Conservation (phyloP, 768 basidiomycete genomes). For the Infundibulicybe gibba region DNA sequence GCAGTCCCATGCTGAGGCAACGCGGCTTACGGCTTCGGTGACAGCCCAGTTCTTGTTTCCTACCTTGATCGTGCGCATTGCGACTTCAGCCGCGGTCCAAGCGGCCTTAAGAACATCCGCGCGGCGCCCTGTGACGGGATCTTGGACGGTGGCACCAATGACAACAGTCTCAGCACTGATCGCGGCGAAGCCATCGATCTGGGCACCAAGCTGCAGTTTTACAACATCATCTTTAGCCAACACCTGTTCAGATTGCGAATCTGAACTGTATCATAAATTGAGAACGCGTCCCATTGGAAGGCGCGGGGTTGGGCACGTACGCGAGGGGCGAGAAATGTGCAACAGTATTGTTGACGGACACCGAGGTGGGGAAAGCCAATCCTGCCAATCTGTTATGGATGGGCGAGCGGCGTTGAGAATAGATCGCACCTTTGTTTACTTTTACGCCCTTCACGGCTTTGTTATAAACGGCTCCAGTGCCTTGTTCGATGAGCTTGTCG, state of each 20-base stretch:
- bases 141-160: constrained; percentile 69
- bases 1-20: constrained; percentile 73
- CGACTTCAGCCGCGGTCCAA: constrained; percentile 88
- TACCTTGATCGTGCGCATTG: constrained; percentile 86
- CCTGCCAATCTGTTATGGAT: constrained; percentile 38
- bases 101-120: constrained; percentile 95
- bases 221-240: constrained; percentile 89
- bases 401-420: constrained; percentile 3
- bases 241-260: constrained; percentile 61
- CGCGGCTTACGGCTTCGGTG: constrained; percentile 79
- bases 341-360: constrained; percentile 95
- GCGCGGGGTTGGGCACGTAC: constrained; percentile 41
- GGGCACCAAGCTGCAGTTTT: constrained; percentile 94
- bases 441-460: constrained; percentile 87
- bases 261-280: constrained; percentile 49
- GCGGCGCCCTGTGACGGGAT: constrained; percentile 78
- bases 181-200: constrained; percentile 96
- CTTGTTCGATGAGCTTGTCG: constrained; percentile 89
- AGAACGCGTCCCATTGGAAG: constrained; percentile 8
- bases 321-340: constrained; percentile 96
- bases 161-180: constrained; percentile 93
- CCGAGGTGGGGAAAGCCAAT: constrained; percentile 89
- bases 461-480: constrained; percentile 84
- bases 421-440: constrained; percentile 72
- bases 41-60: constrained; percentile 96